Percentiles rank a stretch among this genome's conserved stretches.
Evolutionary conservation across 441 rosid species (phyloP).

Genomic region (Erodium moschatum): DNA sequence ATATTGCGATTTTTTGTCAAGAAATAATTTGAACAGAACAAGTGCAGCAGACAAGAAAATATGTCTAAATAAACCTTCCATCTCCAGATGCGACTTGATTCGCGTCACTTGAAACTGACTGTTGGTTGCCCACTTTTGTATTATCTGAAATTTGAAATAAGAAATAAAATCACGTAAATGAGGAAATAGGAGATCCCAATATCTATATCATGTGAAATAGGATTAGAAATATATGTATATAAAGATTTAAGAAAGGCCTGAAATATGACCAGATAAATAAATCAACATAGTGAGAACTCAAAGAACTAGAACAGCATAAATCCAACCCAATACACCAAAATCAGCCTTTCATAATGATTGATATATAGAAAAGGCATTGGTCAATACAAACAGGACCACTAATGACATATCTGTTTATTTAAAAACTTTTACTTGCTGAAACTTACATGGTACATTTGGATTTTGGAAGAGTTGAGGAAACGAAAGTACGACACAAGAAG

Average conservation of each 20-base stretch:
- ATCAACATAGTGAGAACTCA: background rate
- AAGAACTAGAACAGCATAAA: background rate
- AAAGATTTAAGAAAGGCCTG: background rate
- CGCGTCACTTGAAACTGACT: slow-evolving; percentile 26
- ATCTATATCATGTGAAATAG: background rate
- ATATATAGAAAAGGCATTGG: background rate
- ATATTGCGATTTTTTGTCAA: too few relatives aligned
- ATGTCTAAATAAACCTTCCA: slow-evolving; percentile 43
- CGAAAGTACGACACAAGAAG: background rate
- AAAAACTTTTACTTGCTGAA: background rate
- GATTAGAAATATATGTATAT: background rate
- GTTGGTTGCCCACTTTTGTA: slow-evolving; percentile 40
- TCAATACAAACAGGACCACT: background rate
- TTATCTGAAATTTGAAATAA: slow-evolving; percentile 32
- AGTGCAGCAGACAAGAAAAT: slow-evolving; percentile 13
- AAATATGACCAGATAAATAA: background rate
- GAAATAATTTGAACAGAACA: background rate
- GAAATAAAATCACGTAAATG: background rate
- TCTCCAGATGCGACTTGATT: slow-evolving; percentile 42
- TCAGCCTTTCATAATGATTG: background rate
- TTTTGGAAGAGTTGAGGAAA: background rate
- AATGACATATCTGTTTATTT: background rate
- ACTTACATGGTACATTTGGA: background rate
- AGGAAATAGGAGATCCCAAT: background rate
- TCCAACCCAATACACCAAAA: background rate